Base-by-base conservation (phyloP, 2,329 filamentous ascomycete genomes). In the Aspergillus ochraceoroseus region DNA sequence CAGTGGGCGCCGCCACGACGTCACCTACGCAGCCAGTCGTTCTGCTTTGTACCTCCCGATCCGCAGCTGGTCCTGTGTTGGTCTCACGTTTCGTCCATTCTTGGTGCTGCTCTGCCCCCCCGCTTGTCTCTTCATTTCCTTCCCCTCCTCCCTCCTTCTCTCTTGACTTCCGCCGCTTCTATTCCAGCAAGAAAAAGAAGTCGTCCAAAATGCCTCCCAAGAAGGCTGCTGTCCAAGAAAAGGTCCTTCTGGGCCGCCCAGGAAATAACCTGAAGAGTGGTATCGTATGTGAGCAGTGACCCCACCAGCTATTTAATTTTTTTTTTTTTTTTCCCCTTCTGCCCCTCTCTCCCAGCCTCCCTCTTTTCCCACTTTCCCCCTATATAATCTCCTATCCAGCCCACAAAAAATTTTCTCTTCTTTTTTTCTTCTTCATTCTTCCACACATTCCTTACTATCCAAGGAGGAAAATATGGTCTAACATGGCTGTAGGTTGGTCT, bases 251-350 rank as follows among this genome's bases (percentile, higher is more conserved):
- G 70, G 92, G 92, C 70, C 79, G 92, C 66, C 92, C 92, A 54
- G 92, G 92, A 64, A 98, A 98, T 79, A 96, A 81, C 73, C 70
- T 98, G 70, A 98, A 96, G 81, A 95, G 87, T 75, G 94, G 92
- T 74, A 98, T 98, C 72, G 79, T 82, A 78, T 81, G 92, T 94
- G 77, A 71, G 80, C 67, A 65, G 58, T 66, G 64, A 49, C 56
- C 56, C 58, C 52, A 56, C 62, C 51, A 41, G 35, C 34, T 48
- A 48, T 38, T 48, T 54, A 52, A 54, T 53, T 50, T 55, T 49
- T 44, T 53, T 43, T 44, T 39, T 48, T 55, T 49, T 44, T 53
- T 43, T 44, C 38, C 48, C 51, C 36, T 54, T 56, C 47, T 53
- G 31, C 41, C 36, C 41, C 41, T 43, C 41, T 36, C 41, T 43